These are phyloP conservation scores for Talaromyces amestolkiae DNA, from an alignment of 2,329 filamentous ascomycete species.

Conservation along the genomic window DNA sequence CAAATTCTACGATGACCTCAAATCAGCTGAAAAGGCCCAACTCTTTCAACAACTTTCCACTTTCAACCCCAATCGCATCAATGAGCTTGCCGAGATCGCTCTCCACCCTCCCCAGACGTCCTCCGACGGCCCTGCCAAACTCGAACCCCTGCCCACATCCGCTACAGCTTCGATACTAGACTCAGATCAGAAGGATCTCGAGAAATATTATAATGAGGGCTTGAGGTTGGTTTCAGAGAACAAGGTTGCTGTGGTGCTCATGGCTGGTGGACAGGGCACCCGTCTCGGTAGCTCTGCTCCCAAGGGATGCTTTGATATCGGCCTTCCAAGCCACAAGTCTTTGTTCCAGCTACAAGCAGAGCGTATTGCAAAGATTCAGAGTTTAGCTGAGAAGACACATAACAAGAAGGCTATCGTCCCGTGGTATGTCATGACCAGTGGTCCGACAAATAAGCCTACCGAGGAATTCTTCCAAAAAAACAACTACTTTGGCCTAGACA, in stretches of 20 bases:
- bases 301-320: slow-evolving; percentile 97
- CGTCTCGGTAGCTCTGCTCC: slow-evolving; percentile 89
- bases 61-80: slow-evolving; percentile 85
- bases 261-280: slow-evolving; percentile 96
- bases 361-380: slow-evolving; percentile 81
- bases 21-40: slow-evolving; percentile 66
- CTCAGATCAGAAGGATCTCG: slow-evolving; percentile 72
- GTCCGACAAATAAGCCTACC: slow-evolving; percentile 87
- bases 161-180: slow-evolving; percentile 90
- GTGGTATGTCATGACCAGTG: slow-evolving; percentile 99
- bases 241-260: slow-evolving; percentile 81
- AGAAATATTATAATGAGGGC: slow-evolving; percentile 76
- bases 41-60: slow-evolving; percentile 78
- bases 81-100: slow-evolving; percentile 77
- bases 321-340: slow-evolving; percentile 85
- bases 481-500: slow-evolving; percentile 82
- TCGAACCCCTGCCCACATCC: slow-evolving; percentile 84
- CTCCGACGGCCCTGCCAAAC: slow-evolving; percentile 53
- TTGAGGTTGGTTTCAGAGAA: slow-evolving; percentile 65
- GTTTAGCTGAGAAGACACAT: slow-evolving; percentile 70
- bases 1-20: slow-evolving; percentile 80
- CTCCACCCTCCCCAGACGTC: slow-evolving; percentile 70
- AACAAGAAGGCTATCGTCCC: slow-evolving; percentile 69
- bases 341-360: slow-evolving; percentile 98
- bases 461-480: slow-evolving; percentile 88